These are phyloP conservation scores for Chamaenerion angustifolium DNA, from an alignment of 345 rosid genomes.

Conservation along the genomic window DNA sequence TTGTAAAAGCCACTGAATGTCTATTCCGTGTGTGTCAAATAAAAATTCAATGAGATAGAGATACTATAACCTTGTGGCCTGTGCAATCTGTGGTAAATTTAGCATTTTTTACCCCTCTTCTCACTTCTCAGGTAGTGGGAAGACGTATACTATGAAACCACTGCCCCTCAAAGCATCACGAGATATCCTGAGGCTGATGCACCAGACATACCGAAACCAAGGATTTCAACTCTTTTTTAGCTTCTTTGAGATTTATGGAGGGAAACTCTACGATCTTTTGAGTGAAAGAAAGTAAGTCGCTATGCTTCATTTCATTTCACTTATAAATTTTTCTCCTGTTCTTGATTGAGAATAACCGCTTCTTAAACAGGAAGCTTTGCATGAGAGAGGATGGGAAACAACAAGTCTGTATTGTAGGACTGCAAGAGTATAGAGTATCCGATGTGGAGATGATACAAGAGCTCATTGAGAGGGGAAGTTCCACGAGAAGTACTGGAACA, in stretches of 20 bases:
- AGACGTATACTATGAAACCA: conserved; percentile 94
- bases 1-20: too few relatives aligned
- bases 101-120: too few relatives aligned
- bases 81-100: too few relatives aligned
- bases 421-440: conserved; percentile 87
- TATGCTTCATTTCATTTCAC: conserved; percentile 1
- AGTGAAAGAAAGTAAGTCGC: conserved; percentile 83
- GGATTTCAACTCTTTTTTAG: conserved; percentile 86
- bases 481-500: conserved; percentile 88
- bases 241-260: conserved; percentile 94
- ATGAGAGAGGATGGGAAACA: conserved; percentile 99
- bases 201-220: conserved; percentile 87
- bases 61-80: too few relatives aligned
- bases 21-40: too few relatives aligned
- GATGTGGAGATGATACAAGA: conserved; percentile 89
- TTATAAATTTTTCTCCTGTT: neutral
- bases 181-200: conserved; percentile 91
- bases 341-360: neutral
- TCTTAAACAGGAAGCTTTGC: conserved; percentile 55
- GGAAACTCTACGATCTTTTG: conserved; percentile 86
- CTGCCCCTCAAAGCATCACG: conserved; percentile 89
- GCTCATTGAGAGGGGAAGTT: conserved; percentile 87
- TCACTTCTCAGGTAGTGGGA: conserved; percentile 68
- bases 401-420: conserved; percentile 94
- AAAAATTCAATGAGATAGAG: too few relatives aligned